Conservation (phyloP, 495 filamentous ascomycete species). For the Penicillium goetzii region DNA sequence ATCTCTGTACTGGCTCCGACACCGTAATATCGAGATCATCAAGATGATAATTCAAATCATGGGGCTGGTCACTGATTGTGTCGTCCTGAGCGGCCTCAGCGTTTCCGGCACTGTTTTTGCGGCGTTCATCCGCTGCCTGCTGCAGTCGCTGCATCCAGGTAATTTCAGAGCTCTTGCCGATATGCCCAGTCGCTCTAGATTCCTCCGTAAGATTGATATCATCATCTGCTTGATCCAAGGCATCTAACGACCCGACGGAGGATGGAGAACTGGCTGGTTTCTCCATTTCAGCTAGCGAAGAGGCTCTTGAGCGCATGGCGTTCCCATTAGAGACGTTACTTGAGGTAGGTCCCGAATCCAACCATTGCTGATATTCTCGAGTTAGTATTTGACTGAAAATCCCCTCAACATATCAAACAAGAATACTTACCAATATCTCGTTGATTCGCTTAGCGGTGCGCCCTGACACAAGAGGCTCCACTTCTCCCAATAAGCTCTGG, state of each 20-base stretch:
- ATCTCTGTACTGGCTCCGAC: slow-evolving; percentile 48
- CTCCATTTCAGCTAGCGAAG: background rate
- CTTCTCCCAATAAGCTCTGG: slow-evolving; percentile 46
- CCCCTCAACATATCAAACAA: background rate
- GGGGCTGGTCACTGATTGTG: slow-evolving; percentile 23
- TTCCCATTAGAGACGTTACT: background rate
- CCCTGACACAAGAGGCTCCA: slow-evolving; percentile 31
- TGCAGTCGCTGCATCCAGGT: slow-evolving; percentile 58
- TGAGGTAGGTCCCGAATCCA: background rate
- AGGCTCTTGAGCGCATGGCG: background rate
- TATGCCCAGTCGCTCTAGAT: slow-evolving; percentile 55
- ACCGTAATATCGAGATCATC: slow-evolving; percentile 55
- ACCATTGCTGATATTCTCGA: background rate
- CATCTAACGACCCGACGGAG: slow-evolving; percentile 59
- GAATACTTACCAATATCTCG: slow-evolving; percentile 36
- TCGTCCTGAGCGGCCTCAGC: slow-evolving; percentile 15
- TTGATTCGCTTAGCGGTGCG: slow-evolving; percentile 33
- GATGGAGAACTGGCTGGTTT: slow-evolving; percentile 34
- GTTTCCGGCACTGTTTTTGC: slow-evolving; percentile 20
- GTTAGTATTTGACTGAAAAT: background rate
- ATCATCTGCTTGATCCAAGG: slow-evolving; percentile 58
- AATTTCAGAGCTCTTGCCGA: slow-evolving; percentile 66
- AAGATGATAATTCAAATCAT: slow-evolving; percentile 54
- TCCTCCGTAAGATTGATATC: slow-evolving; percentile 54
- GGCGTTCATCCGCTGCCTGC: background rate